Evolutionary conservation across 176 grass and related monocot genomes (phyloP).

Genomic region (Cenchrus fungigraminus): DNA sequence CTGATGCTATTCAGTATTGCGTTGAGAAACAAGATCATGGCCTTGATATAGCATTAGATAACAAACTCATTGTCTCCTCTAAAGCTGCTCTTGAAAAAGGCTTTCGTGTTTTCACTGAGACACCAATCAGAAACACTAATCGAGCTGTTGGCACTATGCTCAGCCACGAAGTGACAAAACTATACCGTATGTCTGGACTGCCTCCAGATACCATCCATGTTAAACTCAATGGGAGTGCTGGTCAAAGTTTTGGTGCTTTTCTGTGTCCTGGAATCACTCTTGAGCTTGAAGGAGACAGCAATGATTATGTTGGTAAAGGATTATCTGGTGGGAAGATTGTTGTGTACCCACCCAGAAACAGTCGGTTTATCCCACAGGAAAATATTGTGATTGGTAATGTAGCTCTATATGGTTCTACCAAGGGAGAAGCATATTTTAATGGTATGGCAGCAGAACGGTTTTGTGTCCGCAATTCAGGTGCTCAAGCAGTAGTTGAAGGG

Average conservation of each 20-base stretch:
- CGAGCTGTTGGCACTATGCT: slow-evolving; percentile 77
- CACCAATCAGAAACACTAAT: slow-evolving; percentile 47
- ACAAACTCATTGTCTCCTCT: slow-evolving; percentile 55
- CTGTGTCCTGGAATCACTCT: slow-evolving; percentile 62
- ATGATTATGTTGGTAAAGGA: slow-evolving; percentile 79
- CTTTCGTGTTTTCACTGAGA: slow-evolving; percentile 50
- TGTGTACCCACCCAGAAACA: slow-evolving; percentile 64
- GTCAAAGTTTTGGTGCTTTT: slow-evolving; percentile 72
- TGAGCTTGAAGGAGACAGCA: slow-evolving; percentile 71
- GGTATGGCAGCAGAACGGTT: slow-evolving; percentile 78
- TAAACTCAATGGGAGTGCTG: slow-evolving; percentile 65
- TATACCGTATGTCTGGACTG: slow-evolving; percentile 51
- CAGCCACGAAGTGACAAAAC: slow-evolving; percentile 67
- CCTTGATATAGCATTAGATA: slow-evolving; percentile 66
- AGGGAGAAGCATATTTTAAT: slow-evolving; percentile 67
- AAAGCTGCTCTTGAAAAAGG: slow-evolving; percentile 53
- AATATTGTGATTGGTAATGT: slow-evolving; percentile 79
- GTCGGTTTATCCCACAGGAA: slow-evolving; percentile 56
- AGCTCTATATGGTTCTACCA: slow-evolving; percentile 67
- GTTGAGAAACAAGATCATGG: slow-evolving; percentile 72
- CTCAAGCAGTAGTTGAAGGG: slow-evolving; percentile 67
- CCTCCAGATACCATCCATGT: slow-evolving; percentile 59
- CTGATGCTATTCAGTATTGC: slow-evolving; percentile 55
- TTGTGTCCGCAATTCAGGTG: slow-evolving; percentile 79
- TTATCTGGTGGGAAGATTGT: slow-evolving; percentile 69